A percentile compares a stretch with the other conserved stretches of the same genome.
Evolutionary conservation across 306 rosid species (phyloP).

Genomic region (Cyamopsis tetragonoloba): DNA sequence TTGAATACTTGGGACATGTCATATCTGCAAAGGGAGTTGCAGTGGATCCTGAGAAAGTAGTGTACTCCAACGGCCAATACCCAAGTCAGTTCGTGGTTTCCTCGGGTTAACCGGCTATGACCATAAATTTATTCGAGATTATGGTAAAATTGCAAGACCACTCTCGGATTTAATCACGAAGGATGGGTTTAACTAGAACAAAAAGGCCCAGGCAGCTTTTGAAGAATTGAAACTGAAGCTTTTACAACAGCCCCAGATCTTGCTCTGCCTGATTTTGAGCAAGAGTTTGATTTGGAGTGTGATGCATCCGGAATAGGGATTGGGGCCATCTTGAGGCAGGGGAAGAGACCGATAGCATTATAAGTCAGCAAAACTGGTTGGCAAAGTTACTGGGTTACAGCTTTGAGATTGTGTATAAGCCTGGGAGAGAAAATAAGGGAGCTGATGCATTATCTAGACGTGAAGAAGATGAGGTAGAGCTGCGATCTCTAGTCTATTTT

Average conservation of each 20-base stretch:
- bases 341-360: neutral
- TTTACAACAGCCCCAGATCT: neutral
- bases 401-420: neutral
- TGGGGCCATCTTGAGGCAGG: neutral
- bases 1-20: neutral
- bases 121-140: neutral
- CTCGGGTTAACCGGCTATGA: neutral
- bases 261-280: neutral
- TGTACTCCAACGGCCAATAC: neutral
- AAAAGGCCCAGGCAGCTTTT: neutral
- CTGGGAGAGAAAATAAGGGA: neutral
- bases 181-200: accelerated
- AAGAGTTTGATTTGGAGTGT: neutral
- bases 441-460: neutral
- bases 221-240: neutral
- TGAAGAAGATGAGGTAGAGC: neutral
- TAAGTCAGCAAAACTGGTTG: neutral
- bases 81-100: neutral
- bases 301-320: neutral
- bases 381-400: neutral
- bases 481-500: neutral
- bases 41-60: neutral
- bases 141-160: neutral
- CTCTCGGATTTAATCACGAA: neutral
- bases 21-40: neutral